Evolutionary conservation across 2,329 filamentous ascomycete species (phyloP), one percentile per base, ranked within the genome.

Genomic region (Aspergillus piperis): DNA sequence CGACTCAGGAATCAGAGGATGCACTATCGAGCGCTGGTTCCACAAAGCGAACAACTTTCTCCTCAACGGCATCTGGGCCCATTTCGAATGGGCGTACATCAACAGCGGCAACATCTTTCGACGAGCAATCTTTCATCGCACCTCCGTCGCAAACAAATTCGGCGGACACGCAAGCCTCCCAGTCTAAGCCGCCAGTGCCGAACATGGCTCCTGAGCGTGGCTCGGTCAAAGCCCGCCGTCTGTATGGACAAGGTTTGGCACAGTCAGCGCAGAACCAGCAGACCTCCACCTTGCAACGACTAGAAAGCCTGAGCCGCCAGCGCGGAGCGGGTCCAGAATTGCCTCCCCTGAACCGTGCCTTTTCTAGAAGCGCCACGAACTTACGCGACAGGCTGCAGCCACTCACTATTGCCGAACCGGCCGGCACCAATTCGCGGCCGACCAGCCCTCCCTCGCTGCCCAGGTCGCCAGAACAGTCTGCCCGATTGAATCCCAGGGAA

Each of bases 101-200:
- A 0, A 96, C 93, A 1, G 91, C 92, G 6, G 92, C 92, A 3
- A 97, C 92, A 0, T 97, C 94, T 0, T 81, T 96, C 54, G 86
- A 88, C n/a, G 96, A 92, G 0, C 91, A 94, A 44, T 55, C 61
- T 66, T 77, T 67, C 25, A 57, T 62, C 15, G 65, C 64, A 11
- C 68, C 73, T 19, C 72, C 74, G 8, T 49, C 57, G 21, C 68
- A 72, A 5, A 36, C 32, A 36, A 13, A 23, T 48, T 5, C 32
- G 32, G 32, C 65, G 3, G 68, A 74, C 39, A 52, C 64, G 66
- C 47, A 67, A 62, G 30, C 68, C 57, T 38, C 71, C 58, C 27
- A 58, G 70, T 42, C 67, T 63, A 62, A 71, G 70, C 58, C 69
- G 66, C 59, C 69, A 61, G 65, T 70, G 11, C 64, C 68, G 6